A percentile compares a stretch with the other conserved stretches of the same genome.
Evolutionary conservation across 2,329 filamentous ascomycete genomes (phyloP).

Genomic region (Ceratocystis albifundus): DNA sequence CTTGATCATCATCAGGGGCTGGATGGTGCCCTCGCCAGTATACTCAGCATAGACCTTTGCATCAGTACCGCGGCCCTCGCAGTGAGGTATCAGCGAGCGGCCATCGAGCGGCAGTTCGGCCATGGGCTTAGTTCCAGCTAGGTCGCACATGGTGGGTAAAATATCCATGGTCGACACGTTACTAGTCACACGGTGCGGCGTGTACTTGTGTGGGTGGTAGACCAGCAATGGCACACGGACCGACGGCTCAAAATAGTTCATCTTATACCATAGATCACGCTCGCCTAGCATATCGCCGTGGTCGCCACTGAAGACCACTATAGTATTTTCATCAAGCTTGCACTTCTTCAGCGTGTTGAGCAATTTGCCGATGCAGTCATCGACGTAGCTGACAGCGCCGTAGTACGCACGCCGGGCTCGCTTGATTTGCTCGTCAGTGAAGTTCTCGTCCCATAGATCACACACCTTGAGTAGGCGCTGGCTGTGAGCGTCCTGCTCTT

Average conservation of each 20-base stretch:
- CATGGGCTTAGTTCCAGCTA: conserved; percentile 60
- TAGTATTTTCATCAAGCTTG: conserved; percentile 70
- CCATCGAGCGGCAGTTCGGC: conserved; percentile 75
- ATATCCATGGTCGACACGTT: conserved; percentile 89
- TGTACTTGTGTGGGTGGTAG: conserved; percentile 64
- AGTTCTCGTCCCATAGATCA: conserved; percentile 73
- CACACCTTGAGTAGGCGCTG: conserved; percentile 76
- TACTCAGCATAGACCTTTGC: conserved; percentile 94
- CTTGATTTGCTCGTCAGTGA: conserved; percentile 77
- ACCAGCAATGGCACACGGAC: conserved; percentile 80
- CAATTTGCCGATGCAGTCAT: conserved; percentile 79
- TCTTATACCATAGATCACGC: conserved; percentile 90
- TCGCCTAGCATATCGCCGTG: conserved; percentile 96
- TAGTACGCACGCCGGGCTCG: conserved; percentile 81
- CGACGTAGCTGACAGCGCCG: conserved; percentile 84
- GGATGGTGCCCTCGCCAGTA: conserved; percentile 82
- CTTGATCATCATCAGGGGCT: conserved; percentile 87
- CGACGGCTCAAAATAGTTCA: conserved; percentile 90
- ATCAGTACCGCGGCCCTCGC: conserved; percentile 49
- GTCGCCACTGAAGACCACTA: conserved; percentile 84
- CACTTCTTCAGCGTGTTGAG: conserved; percentile 68
- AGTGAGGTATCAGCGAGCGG: conserved; percentile 65
- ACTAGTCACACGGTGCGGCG: conserved; percentile 62
- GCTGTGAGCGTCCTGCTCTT: conserved; percentile 77
- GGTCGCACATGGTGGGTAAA: conserved; percentile 74